These are phyloP conservation scores for Encephalitozoon cuniculi DNA, from an alignment of 371 early-diverging fungal genomes.

Conservation along the genomic window DNA sequence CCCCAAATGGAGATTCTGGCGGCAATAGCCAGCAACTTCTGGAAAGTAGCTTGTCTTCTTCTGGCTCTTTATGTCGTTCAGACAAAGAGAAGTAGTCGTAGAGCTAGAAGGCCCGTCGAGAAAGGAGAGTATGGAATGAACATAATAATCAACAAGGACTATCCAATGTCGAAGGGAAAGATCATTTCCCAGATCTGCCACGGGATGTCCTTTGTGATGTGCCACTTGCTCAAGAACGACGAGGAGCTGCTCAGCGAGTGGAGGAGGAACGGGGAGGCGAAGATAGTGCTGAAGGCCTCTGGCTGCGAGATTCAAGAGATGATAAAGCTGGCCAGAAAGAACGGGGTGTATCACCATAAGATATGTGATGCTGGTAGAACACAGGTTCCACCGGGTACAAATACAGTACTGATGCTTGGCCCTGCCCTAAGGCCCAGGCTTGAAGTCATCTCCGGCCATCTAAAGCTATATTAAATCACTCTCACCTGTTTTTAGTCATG, in stretches of 20 bases:
- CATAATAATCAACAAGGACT: slow-evolving; percentile 50
- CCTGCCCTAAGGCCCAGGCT: slow-evolving; percentile 63
- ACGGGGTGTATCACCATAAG: slow-evolving; percentile 15
- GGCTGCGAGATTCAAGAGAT: slow-evolving; percentile 34
- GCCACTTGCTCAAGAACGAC: background rate
- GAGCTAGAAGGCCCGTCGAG: background rate
- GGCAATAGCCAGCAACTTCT: background rate
- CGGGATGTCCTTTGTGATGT: slow-evolving; percentile 44
- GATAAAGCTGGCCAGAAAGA: slow-evolving; percentile 9
- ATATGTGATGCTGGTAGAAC: slow-evolving; percentile 82
- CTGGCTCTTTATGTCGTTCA: background rate
- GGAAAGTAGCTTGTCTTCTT: background rate
- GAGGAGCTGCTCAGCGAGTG: slow-evolving; percentile 22
- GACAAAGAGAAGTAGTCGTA: background rate
- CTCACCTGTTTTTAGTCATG: background rate
- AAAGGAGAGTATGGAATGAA: slow-evolving; percentile 5
- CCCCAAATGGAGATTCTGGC: background rate
- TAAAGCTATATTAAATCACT: background rate
- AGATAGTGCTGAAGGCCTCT: slow-evolving; percentile 49
- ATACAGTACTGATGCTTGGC: slow-evolving; percentile 85
- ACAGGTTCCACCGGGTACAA: slow-evolving; percentile 83
- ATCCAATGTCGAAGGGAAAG: slow-evolving; percentile 60
- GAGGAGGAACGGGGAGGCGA: slow-evolving; percentile 47
- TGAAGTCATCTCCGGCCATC: background rate
- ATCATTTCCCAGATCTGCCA: slow-evolving; percentile 58